A percentile compares a stretch with the other conserved stretches of the same genome.
Conservation (phyloP, 2,329 filamentous ascomycete genomes). For the Harringtonia aguacate region DNA sequence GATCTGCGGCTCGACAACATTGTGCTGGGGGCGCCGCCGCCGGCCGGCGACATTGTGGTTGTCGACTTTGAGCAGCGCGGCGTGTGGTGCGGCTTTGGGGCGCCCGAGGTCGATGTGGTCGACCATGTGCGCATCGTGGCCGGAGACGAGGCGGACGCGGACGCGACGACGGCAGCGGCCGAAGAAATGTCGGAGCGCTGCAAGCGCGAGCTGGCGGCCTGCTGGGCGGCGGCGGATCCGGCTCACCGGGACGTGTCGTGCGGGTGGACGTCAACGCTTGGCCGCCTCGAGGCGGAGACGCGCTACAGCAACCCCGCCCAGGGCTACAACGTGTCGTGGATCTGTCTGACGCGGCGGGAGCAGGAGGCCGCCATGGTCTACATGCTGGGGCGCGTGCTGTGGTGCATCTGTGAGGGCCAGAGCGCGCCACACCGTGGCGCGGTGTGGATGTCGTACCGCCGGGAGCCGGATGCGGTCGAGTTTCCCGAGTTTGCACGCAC, state of each 20-base stretch:
- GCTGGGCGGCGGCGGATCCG: constrained; percentile 20
- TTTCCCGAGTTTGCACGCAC: constrained; percentile 37
- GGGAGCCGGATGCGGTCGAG: constrained; percentile 39
- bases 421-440: constrained; percentile 45
- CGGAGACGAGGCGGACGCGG: constrained; percentile 28
- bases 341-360: constrained; percentile 36
- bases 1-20: constrained; percentile 51
- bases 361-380: constrained; percentile 50
- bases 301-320: constrained; percentile 35
- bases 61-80: constrained; percentile 54
- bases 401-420: constrained; percentile 52
- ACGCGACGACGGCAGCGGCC: constrained; percentile 13
- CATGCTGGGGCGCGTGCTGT: constrained; percentile 50
- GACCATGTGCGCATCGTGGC: constrained; percentile 47
- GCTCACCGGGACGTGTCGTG: neutral
- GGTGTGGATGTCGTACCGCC: constrained; percentile 48
- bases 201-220: constrained; percentile 29
- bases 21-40: constrained; percentile 31
- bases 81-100: constrained; percentile 51
- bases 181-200: constrained; percentile 28
- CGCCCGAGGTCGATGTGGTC: constrained; percentile 48
- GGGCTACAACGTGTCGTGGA: constrained; percentile 48
- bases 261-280: neutral
- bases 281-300: constrained; percentile 8
- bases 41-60: constrained; percentile 35